These are phyloP conservation scores for Fusarium bactridioides DNA, from an alignment of 2,329 filamentous ascomycete species.

Conservation along the genomic window DNA sequence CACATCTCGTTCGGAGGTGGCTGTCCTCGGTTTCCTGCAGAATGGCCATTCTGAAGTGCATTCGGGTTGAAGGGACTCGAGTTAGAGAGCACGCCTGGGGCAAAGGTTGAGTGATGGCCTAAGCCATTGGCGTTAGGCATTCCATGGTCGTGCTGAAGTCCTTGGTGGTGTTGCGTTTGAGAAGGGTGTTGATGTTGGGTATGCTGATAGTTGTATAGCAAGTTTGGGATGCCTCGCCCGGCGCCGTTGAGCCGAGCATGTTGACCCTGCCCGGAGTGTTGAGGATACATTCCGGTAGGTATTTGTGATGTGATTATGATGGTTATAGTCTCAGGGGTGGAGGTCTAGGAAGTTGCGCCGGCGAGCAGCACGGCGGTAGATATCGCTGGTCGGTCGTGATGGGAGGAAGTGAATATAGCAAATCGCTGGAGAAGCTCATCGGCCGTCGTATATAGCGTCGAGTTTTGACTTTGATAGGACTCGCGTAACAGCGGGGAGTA, in stretches of 20 bases:
- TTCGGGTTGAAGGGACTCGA: conserved; percentile 66
- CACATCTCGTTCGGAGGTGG: conserved; percentile 74
- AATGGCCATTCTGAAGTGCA: conserved; percentile 66
- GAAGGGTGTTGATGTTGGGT: conserved; percentile 68
- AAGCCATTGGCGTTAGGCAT: conserved; percentile 62
- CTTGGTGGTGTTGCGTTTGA: conserved; percentile 70
- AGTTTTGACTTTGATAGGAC: conserved; percentile 4
- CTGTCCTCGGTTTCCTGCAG: conserved; percentile 57
- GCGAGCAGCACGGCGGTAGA: conserved; percentile 42
- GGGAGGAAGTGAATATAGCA: conserved; percentile 19
- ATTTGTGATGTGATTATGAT: conserved; percentile 25
- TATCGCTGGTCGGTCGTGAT: conserved; percentile 28
- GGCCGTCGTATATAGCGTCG: conserved; percentile 28
- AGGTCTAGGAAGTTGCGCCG: conserved; percentile 38
- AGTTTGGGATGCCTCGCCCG: conserved; percentile 64
- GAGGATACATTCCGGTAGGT: conserved; percentile 72
- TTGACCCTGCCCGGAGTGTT: conserved; percentile 71
- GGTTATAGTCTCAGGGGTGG: conserved; percentile 21
- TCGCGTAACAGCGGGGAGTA: conserved; percentile 17
- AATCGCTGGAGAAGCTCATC: conserved; percentile 37
- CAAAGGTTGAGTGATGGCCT: conserved; percentile 52
- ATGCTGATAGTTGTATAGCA: conserved; percentile 76
- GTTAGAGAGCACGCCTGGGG: conserved; percentile 63
- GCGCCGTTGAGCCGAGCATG: conserved; percentile 75
- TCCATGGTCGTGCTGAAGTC: conserved; percentile 66